Base-by-base conservation (phyloP, 2,329 filamentous ascomycete species). In the Talaromyces sp. region DNA sequence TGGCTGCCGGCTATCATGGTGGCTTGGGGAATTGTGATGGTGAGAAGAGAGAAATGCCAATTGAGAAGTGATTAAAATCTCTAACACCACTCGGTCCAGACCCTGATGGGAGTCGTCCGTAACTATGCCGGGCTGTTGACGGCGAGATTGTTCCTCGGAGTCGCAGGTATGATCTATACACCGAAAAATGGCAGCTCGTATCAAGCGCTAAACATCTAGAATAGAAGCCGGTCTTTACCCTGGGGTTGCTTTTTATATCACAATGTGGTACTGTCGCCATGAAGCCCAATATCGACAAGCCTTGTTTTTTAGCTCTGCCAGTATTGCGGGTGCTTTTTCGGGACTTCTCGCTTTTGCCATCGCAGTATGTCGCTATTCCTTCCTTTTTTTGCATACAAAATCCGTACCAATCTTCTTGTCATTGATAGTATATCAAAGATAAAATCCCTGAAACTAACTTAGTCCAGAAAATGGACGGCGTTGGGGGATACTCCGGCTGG, bases 301-400 rank as follows among this genome's bases (percentile, higher is more conserved):
- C 2, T 69, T 86, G 21, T 86, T 85, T 63, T 65, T 81, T 11
- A 76, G 77, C 26, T 77, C 78, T 0, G 85, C 86, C 0, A 86
- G 87, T 1, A 80, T 96, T 3, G 91, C 91, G 1, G 94, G 90
- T 52, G 88, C 87, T 2, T 92, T 95, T 70, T 90, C 91, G 0
- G 87, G 87, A 1, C 86, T 85, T 7, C 75, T 88, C 6, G 86
- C 85, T 1, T 88, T 85, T 61, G 84, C 81, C 2, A 88, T 89
- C 69, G 85, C 85, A 10, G 82, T 83, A 46, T 83, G 85, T 19
- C 77, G 81, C 65, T 76, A 46, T 32, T 38, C 14, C 19, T 24
- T 17, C 12, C 27, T 11, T 11, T 6, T 32, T 24, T 32, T 21
- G 7, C 14, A 2, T 1, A 1, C 17, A 38, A 17, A 17, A 17